Evolutionary conservation across 495 filamentous ascomycete genomes (phyloP), one percentile per base, ranked within the genome.

Genomic region (Aspergillus nidulans): DNA sequence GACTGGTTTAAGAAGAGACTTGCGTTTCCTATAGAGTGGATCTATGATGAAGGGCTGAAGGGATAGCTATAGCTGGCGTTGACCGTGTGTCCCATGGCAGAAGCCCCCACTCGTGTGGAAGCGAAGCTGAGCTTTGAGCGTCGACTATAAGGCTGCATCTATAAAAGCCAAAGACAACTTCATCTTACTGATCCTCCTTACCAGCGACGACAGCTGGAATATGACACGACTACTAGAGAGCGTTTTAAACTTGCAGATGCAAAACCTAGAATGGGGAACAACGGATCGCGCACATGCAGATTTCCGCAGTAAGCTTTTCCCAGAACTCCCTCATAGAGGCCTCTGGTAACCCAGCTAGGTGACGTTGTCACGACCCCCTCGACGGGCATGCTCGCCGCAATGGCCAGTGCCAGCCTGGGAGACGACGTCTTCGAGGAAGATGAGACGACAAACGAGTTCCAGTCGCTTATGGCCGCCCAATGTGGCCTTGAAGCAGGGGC

Each of bases 371-470:
- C 44, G 0, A 47, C 44, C 0, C 44, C 44, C n/a, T 30, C 44
- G 1, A 1, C 20, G 6, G 44, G 44, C 0, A 47, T 47, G 44
- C 44, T 47, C 4, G 44, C 25, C 2, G 44, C 44, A 9, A 47
- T 47, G 25, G 44, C 44, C 3, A 32, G 3, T 1, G 18, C 44
- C 0, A 47, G 44, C 13, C 44, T 47, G 19, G 44, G 44, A 25
- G 44, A 47, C 44, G 44, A 47, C 13, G 44, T 47, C 26, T 47
- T 47, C n/a, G 15, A 47, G 34, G 44, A 47, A 12, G 44, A 47
- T 18, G 21, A 47, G 7, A 47, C 44, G n/a, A 47, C 44, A n/a
- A 34, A 26, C 9, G 26, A 21, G 16, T 49, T 49, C 18, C 16
- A 49, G 28, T 21, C 45, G 0, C 19, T 34, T 28, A 20, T 49